Conservation (phyloP, 2,329 filamentous ascomycete species). For the Ophiostoma triangulosporum region DNA sequence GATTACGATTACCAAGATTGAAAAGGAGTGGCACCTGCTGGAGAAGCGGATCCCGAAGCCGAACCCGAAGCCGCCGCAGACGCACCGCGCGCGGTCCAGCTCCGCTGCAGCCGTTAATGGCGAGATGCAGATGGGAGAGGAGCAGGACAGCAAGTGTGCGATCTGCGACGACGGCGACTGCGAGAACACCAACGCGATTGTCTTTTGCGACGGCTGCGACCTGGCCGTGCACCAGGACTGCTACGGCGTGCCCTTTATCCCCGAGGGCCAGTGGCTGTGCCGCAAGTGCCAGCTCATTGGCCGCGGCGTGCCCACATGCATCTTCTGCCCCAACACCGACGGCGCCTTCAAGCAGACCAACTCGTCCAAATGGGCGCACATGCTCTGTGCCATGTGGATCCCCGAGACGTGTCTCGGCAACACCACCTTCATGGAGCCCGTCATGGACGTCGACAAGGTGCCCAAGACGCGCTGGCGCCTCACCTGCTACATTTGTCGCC, state of each 20-base stretch:
- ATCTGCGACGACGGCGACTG: slow-evolving; percentile 99
- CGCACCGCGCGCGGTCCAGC: slow-evolving; percentile 80
- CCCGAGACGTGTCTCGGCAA: slow-evolving; percentile 93
- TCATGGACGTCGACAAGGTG: slow-evolving; percentile 96
- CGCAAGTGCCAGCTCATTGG: slow-evolving; percentile 93
- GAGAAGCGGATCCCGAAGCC: slow-evolving; percentile 96
- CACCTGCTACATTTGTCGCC: slow-evolving; percentile 90
- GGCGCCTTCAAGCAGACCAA: slow-evolving; percentile 98
- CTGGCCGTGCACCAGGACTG: slow-evolving; percentile 97
- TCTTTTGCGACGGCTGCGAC: slow-evolving; percentile 97
- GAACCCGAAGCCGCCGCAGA: slow-evolving; percentile 91
- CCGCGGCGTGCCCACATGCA: slow-evolving; percentile 83
- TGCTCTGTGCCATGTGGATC: slow-evolving; percentile 97
- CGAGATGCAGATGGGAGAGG: slow-evolving; percentile 71
- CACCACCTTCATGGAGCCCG: slow-evolving; percentile 93
- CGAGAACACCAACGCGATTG: slow-evolving; percentile 97
- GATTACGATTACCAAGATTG: slow-evolving; percentile 96
- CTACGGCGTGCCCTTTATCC: slow-evolving; percentile 96
- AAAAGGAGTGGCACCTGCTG: slow-evolving; percentile 94
- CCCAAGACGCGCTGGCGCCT: slow-evolving; percentile 89
- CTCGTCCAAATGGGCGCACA: slow-evolving; percentile 88
- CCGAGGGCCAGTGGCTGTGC: slow-evolving; percentile 96
- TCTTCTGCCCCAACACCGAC: slow-evolving; percentile 95
- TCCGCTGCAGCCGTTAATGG: slow-evolving; percentile 93
- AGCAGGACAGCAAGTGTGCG: slow-evolving; percentile 92